phyloP scores from a whole-genome alignment of 305 asterid genomes.

The Euphrasia arctica region DNA sequence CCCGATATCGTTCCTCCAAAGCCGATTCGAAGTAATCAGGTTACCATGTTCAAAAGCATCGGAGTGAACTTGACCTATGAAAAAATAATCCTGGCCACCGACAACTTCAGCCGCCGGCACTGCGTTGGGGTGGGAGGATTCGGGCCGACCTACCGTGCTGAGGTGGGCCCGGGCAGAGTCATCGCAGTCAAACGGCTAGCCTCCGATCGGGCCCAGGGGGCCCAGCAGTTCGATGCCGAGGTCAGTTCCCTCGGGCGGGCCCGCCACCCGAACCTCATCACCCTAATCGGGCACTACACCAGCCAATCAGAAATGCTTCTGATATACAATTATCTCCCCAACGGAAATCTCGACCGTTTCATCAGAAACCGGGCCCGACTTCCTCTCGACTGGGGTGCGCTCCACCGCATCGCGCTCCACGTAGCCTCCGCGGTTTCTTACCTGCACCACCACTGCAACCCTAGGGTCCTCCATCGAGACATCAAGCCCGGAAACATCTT shows the following conservation, averaged over 20 bases:
- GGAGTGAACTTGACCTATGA: constrained; percentile 45
- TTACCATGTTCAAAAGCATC: constrained; percentile 36
- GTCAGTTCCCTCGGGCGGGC: constrained; percentile 36
- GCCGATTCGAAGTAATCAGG: constrained; percentile 20
- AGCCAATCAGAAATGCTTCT: constrained; percentile 41
- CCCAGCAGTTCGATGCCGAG: constrained; percentile 50
- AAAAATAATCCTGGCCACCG: constrained; percentile 41
- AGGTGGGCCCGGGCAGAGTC: constrained; percentile 32
- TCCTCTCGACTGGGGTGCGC: constrained; percentile 28
- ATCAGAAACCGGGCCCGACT: constrained; percentile 37
- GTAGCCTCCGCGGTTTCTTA: constrained; percentile 42
- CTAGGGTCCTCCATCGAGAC: constrained; percentile 46
- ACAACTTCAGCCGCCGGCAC: constrained; percentile 40
- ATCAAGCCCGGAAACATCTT: constrained; percentile 56
- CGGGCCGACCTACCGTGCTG: constrained; percentile 46
- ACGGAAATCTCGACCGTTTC: constrained; percentile 49
- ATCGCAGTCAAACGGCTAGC: constrained; percentile 57
- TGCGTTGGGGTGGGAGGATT: constrained; percentile 63
- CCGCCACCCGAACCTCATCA: constrained; percentile 47
- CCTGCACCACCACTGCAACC: constrained; percentile 43
- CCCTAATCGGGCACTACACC: constrained; percentile 46
- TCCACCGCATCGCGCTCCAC: constrained; percentile 49
- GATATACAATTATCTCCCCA: constrained; percentile 49
- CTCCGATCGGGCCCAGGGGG: constrained; percentile 42
- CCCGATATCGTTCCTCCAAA: neutral